Evolutionary conservation across 257 asterid genomes (phyloP), one percentile per base, ranked within the genome.

Genomic region (Solanum virginianum): DNA sequence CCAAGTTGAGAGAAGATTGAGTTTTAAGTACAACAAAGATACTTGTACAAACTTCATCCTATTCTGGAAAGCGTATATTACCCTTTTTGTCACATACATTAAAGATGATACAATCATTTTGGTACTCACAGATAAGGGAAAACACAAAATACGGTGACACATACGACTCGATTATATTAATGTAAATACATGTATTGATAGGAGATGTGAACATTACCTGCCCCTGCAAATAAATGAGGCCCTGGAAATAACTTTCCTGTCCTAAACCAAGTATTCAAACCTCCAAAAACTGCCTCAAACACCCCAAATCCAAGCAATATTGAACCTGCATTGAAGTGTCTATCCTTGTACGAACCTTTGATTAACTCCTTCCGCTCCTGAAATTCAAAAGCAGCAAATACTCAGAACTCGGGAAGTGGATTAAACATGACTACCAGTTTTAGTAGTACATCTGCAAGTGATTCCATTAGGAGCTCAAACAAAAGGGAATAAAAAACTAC

Each of bases 241-340:
- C 98, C 98, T 10, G 99, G 99, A 85, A 96, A 95, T 45, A 96
- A 94, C 92, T 95, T 95, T 84, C 97, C 98, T 0, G 98, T 92
- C 88, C 99, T 91, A 49, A 92, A 10, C 91, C 92, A 96, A 18
- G 98, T 96, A 90, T 96, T 96, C 87, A 96, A 10, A 68, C 97
- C 95, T 88, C 98, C 99, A 57, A 72, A 91, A 8, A 96, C 65
- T 7, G 98, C 0, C 87, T 95, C 98, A 51, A 90, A 62, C 74
- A 95, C 97, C 49, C 98, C 99, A 68, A 95, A 96, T 43, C 92
- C 98, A 6, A 96, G 96, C 90, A 96, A 82, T 85, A 96, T 82
- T 55, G 99, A 95, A 62, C 99, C 98, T 47, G 98, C 98, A 85
- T 94, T 94, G 90, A 89, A 94, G 92, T 95, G 99, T 65, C 85